phyloP scores from a whole-genome alignment of 805 yeast genomes.

The Zygoascus biomembranicola region DNA sequence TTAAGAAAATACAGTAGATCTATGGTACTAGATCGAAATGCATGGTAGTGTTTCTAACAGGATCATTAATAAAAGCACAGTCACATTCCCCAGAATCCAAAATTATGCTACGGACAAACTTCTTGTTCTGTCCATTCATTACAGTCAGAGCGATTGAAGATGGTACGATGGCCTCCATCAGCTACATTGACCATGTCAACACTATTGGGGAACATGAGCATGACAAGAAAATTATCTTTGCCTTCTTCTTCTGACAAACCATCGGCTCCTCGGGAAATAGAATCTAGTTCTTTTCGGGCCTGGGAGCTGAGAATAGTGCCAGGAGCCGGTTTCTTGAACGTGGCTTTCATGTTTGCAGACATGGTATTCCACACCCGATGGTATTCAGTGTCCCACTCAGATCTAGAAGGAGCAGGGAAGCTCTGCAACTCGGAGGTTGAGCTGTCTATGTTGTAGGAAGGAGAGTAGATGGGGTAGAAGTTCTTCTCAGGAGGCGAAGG shows the following conservation, averaged over 20 bases:
- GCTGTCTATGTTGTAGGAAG: conserved; percentile 8
- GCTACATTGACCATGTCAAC: conserved; percentile 64
- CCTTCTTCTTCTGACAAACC: conserved; percentile 57
- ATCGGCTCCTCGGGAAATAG: conserved; percentile 74
- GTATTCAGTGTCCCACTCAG: conserved; percentile 65
- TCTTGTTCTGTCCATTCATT: conserved; percentile 72
- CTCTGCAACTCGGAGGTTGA: conserved; percentile 1
- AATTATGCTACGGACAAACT: conserved; percentile 49
- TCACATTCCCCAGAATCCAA: no score
- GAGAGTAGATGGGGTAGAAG: conserved; percentile 15
- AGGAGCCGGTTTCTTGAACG: conserved; percentile 69
- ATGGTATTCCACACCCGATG: conserved; percentile 53
- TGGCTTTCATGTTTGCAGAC: conserved; percentile 51
- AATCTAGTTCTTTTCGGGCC: conserved; percentile 51
- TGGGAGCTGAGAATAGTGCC: conserved; percentile 50
- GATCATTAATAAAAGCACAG: no score
- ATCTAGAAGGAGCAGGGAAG: conserved; percentile 39
- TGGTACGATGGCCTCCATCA: conserved; percentile 40
- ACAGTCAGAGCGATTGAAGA: conserved; percentile 44
- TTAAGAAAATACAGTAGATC: no score
- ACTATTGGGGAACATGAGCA: conserved; percentile 57
- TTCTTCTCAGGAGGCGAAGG: neutral
- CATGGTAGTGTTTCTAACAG: no score
- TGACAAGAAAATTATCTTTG: conserved; percentile 57
- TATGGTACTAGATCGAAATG: no score